These are phyloP conservation scores for Colletotrichum godetiae DNA, from an alignment of 2,329 filamentous ascomycete genomes.

Conservation along the genomic window DNA sequence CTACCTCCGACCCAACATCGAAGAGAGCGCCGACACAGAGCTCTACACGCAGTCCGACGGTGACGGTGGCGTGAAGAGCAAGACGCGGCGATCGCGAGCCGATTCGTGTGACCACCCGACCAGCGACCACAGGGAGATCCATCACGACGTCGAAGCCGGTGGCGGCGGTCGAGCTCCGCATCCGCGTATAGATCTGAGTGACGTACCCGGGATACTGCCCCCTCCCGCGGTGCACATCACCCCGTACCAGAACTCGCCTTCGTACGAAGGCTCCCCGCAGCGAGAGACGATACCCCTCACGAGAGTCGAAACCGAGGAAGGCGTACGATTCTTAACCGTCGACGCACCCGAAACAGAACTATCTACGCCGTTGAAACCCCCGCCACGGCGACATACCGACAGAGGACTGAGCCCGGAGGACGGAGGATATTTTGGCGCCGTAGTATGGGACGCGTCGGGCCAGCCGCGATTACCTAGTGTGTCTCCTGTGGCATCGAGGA, in stretches of 20 bases:
- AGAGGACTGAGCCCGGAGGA: not conserved
- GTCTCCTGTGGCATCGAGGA: not conserved
- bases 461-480: not conserved
- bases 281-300: not conserved
- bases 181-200: not conserved
- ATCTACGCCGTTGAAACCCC: constrained; percentile 20
- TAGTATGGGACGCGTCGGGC: not conserved
- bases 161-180: not conserved
- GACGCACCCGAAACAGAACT: not conserved
- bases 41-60: not conserved
- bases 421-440: not conserved
- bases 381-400: constrained; percentile 9
- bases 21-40: constrained; percentile 8
- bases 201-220: not conserved
- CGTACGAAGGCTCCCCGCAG: not conserved
- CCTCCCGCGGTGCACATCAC: not conserved
- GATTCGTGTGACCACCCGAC: not conserved
- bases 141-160: not conserved
- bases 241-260: not conserved
- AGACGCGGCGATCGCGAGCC: not conserved
- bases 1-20: not conserved
- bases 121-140: not conserved
- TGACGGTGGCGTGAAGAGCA: not conserved
- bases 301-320: constrained; percentile 23
- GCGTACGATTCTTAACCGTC: constrained; percentile 5